These are phyloP conservation scores for Pythium oligandrum DNA, from an alignment of 352 stramenopile genomes.

Conservation along the genomic window DNA sequence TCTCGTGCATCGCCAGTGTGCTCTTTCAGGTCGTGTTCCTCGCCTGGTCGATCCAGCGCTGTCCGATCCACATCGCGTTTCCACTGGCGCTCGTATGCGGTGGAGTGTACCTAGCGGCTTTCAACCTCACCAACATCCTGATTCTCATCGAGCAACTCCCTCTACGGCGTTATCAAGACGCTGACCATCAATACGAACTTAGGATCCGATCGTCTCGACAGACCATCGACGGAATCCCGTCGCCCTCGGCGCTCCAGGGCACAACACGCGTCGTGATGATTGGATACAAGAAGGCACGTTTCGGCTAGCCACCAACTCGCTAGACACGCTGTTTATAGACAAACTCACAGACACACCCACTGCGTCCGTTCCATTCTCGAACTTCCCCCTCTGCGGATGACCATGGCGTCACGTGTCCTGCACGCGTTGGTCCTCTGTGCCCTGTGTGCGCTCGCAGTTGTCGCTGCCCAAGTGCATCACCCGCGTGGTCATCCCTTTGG, in stretches of 20 bases:
- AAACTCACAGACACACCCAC: too few species aligned
- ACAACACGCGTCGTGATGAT: slow-evolving; percentile 19
- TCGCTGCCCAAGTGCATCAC: too few species aligned
- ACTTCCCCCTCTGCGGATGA: too few species aligned
- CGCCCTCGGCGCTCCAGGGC: slow-evolving; percentile 9
- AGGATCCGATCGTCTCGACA: too few species aligned
- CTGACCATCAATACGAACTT: neutral
- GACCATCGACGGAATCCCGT: slow-evolving; percentile 8
- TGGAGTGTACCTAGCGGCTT: slow-evolving; percentile 37
- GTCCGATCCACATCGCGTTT: slow-evolving; percentile 28
- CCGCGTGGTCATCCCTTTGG: too few species aligned
- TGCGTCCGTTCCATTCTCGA: too few species aligned
- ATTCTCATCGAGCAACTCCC: slow-evolving; percentile 34
- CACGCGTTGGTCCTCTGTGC: too few species aligned
- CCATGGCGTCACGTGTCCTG: too few species aligned
- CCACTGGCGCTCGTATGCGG: slow-evolving; percentile 25
- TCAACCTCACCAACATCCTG: slow-evolving; percentile 57
- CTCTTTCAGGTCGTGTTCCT: slow-evolving; percentile 38
- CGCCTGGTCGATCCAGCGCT: slow-evolving; percentile 15
- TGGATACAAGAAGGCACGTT: slow-evolving; percentile 15
- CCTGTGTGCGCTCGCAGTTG: too few species aligned
- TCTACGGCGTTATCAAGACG: neutral
- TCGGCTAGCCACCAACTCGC: slow-evolving; percentile 1
- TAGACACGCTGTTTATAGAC: too few species aligned
- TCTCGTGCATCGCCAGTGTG: slow-evolving; percentile 29